These are phyloP conservation scores for Monilinia aucupariae DNA, from an alignment of 2,329 filamentous ascomycete genomes.

Conservation along the genomic window DNA sequence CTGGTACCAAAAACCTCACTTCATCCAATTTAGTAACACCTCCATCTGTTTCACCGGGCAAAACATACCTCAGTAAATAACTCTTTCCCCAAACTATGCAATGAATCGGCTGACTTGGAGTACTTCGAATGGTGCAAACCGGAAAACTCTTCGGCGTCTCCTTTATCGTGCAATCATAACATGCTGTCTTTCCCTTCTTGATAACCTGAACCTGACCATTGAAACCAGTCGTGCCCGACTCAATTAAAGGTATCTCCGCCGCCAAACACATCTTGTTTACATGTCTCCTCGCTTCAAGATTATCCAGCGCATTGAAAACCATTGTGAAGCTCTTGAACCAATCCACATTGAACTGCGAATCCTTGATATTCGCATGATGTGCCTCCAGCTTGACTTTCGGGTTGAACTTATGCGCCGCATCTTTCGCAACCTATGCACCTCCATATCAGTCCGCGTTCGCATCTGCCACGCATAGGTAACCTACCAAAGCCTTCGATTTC, in stretches of 20 bases:
- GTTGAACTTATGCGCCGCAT: constrained; percentile 86
- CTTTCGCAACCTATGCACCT: constrained; percentile 70
- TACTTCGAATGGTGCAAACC: constrained; percentile 95
- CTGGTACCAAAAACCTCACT: constrained; percentile 85
- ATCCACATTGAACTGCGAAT: constrained; percentile 73
- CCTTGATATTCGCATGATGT: constrained; percentile 93
- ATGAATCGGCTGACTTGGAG: constrained; percentile 92
- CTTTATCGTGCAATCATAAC: constrained; percentile 92
- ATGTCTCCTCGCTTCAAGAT: constrained; percentile 86
- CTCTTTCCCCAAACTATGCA: constrained; percentile 99
- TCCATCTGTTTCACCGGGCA: not conserved
- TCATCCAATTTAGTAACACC: constrained; percentile 30
- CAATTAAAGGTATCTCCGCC: constrained; percentile 82
- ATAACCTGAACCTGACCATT: constrained; percentile 98
- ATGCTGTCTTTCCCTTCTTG: constrained; percentile 84
- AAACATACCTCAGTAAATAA: constrained; percentile 69
- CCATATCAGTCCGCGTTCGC: constrained; percentile 16
- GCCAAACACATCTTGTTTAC: constrained; percentile 97
- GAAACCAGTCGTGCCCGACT: constrained; percentile 96
- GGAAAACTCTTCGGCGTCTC: constrained; percentile 88
- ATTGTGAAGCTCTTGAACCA: constrained; percentile 82
- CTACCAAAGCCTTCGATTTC: constrained; percentile 86
- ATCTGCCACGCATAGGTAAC: constrained; percentile 32
- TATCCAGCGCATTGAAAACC: constrained; percentile 96
- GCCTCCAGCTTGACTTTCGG: constrained; percentile 80